These are phyloP conservation scores for Leersia perrieri DNA, from an alignment of 176 grass and related monocot species.

Conservation along the genomic window DNA sequence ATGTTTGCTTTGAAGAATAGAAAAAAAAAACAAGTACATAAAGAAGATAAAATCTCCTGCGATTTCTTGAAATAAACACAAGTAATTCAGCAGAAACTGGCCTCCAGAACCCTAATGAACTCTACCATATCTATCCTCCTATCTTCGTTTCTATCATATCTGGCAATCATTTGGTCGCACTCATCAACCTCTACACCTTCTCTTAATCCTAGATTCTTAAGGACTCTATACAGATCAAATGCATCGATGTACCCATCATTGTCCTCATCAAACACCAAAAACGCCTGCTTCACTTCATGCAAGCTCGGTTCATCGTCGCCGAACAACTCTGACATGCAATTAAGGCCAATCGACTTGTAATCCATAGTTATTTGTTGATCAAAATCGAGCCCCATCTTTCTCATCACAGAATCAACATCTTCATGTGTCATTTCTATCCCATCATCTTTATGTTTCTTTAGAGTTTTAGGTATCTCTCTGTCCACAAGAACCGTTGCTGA, in stretches of 20 bases:
- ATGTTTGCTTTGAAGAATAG: background rate
- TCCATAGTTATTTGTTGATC: background rate
- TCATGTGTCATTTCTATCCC: conserved; percentile 16
- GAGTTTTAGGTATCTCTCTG: background rate
- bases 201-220: conserved; percentile 47
- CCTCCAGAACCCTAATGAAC: conserved; percentile 76
- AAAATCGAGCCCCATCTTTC: conserved; percentile 35
- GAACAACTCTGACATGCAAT: conserved; percentile 45
- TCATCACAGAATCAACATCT: conserved; percentile 40
- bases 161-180: conserved; percentile 64
- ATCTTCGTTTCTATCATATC: conserved; percentile 63
- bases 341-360: background rate
- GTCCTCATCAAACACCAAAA: conserved; percentile 69
- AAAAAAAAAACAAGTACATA: conserved; percentile 16
- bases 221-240: conserved; percentile 44
- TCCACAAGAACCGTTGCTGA: background rate
- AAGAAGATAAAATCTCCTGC: background rate
- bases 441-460: background rate
- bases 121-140: conserved; percentile 59
- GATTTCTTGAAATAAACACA: background rate
- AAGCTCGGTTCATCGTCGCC: conserved; percentile 67
- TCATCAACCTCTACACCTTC: conserved; percentile 45
- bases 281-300: conserved; percentile 61
- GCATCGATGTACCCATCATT: conserved; percentile 68
- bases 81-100: conserved; percentile 43